Conservation (phyloP, 2,329 filamentous ascomycete genomes). For the Madurella mycetomatis region DNA sequence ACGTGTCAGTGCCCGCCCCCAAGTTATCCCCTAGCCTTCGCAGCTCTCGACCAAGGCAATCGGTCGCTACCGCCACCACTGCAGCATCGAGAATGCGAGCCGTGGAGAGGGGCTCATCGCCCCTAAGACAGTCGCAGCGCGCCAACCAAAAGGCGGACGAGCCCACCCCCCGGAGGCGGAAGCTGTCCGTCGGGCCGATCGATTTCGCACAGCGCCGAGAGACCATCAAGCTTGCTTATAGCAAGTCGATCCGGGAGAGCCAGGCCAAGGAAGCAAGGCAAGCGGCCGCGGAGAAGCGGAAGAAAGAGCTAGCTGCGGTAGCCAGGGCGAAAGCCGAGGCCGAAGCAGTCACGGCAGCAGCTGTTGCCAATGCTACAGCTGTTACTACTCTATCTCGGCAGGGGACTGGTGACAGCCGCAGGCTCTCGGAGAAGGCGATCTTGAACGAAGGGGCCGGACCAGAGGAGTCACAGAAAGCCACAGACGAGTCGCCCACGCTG, state of each 20-base stretch:
- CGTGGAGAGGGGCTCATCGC: conserved; percentile 51
- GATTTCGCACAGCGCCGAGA: conserved; percentile 81
- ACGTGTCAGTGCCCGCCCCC: conserved; percentile 64
- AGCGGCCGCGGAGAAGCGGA: conserved; percentile 50
- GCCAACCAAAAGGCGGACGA: conserved; percentile 35
- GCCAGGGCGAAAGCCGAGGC: conserved; percentile 40
- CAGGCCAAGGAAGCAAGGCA: conserved; percentile 56
- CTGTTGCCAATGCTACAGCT: conserved; percentile 23
- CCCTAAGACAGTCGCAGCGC: conserved; percentile 33
- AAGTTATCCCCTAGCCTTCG: conserved; percentile 75
- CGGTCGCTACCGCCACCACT: conserved; percentile 71
- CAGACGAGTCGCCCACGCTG: conserved; percentile 10
- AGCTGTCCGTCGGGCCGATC: conserved; percentile 65
- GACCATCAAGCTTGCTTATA: conserved; percentile 80
- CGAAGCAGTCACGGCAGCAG: conserved; percentile 31
- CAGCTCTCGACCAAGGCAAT: conserved; percentile 76
- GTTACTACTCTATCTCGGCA: conserved; percentile 3
- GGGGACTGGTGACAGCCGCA: conserved; percentile 2
- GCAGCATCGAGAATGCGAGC: conserved; percentile 64
- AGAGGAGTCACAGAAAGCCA: conserved; percentile 18
- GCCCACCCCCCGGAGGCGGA: conserved; percentile 41
- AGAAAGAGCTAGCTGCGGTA: conserved; percentile 46
- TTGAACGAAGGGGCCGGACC: conserved; percentile 5
- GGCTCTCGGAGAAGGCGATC: background rate
- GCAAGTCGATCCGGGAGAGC: conserved; percentile 72